These are phyloP conservation scores for Taphrina pruni DNA, from an alignment of 1,139 yeast genomes.

Conservation along the genomic window DNA sequence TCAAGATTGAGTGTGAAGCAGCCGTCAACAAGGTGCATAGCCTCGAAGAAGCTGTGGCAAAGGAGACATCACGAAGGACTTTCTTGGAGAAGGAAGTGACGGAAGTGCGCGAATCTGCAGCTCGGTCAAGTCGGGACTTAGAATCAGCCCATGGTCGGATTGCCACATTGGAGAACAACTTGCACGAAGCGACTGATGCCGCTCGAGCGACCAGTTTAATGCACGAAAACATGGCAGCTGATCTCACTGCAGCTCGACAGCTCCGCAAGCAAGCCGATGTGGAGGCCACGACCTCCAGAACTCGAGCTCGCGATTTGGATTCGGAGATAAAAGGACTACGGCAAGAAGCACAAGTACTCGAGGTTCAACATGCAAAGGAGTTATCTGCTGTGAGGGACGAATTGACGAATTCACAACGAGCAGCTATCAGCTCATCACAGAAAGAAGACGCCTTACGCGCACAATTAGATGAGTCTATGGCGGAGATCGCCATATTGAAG, in stretches of 20 bases:
- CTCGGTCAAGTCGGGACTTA: slow-evolving; percentile 22
- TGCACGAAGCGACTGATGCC: slow-evolving; percentile 40
- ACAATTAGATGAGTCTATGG: neutral
- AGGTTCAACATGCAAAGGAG: slow-evolving; percentile 42
- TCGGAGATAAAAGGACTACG: slow-evolving; percentile 48
- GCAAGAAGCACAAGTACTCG: slow-evolving; percentile 45
- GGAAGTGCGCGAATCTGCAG: slow-evolving; percentile 19
- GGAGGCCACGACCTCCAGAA: slow-evolving; percentile 5
- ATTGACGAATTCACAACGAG: neutral
- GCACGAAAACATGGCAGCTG: neutral
- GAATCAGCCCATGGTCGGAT: neutral
- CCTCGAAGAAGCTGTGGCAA: slow-evolving; percentile 48
- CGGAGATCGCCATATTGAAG: neutral
- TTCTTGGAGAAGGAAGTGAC: slow-evolving; percentile 34
- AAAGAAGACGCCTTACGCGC: neutral
- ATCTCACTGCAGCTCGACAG: slow-evolving; percentile 40
- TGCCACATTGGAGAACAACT: slow-evolving; percentile 2
- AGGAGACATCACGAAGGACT: slow-evolving; percentile 35
- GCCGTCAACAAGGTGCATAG: slow-evolving; percentile 41
- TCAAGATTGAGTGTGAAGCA: slow-evolving; percentile 50
- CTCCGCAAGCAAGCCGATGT: slow-evolving; percentile 35
- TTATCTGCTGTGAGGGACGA: neutral
- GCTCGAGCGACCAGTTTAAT: neutral
- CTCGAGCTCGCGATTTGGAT: slow-evolving; percentile 46
- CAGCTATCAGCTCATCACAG: neutral